Evolutionary conservation across 2,329 filamentous ascomycete species (phyloP), one percentile per base, ranked within the genome.

Genomic region (Xylogone sp.): DNA sequence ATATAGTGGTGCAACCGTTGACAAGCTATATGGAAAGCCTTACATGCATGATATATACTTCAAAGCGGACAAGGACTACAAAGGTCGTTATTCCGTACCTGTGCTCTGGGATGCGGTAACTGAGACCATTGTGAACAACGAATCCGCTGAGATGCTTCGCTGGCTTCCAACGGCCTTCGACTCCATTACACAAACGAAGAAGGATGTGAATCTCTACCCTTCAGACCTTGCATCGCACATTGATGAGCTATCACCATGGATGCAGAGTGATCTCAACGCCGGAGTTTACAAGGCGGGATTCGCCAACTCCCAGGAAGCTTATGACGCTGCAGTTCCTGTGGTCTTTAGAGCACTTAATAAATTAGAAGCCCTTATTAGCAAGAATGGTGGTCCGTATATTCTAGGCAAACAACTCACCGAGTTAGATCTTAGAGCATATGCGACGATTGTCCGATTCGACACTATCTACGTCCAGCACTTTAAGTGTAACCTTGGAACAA

Each of bases 131-230:
- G 88, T 92, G 46, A 90, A 80, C 75, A 93, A 93, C 53, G 88
- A 92, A 71, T 86, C 83, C 46, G 80, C 82, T 44, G 88, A 92
- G 65, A 91, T 92, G 57, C 88, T 92, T 59, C 82, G 87, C 56
- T 90, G 91, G 84, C 71, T 92, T 54, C 88, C 88, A 67, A 74
- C 77, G 19, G 85, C 78, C 65, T 97, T 97, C 66, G 83, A 97
- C 67, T 76, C 79, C 55, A 64, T 88, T 29, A 65, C 89, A 13
- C 74, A 78, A 2, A 64, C 83, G 62, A 78, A 80, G 64, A 78
- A 77, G 52, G 68, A 69, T 1, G 65, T 89, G 6, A 81, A 86
- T 46, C 75, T 91, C 31, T 88, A 88, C 65, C 90, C 90, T 0
- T 68, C 78, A 48, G 62, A 75, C 1, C 72, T 94, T 22, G 76